These are phyloP conservation scores for Andalucia godoyi DNA, from an alignment of 78 protist genomes.

Conservation along the genomic window DNA sequence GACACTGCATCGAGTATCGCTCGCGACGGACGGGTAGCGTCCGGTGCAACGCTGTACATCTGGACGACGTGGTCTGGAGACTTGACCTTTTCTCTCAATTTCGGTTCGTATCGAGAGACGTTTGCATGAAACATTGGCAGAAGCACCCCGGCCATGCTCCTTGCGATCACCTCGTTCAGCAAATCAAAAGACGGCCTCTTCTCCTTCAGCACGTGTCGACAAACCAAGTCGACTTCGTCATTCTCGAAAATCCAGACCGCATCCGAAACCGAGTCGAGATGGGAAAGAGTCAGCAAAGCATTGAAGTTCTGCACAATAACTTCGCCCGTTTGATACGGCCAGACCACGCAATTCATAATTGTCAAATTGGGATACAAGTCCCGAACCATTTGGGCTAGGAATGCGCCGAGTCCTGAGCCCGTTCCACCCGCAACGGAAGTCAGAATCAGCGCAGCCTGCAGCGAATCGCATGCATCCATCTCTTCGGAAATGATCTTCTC, in stretches of 20 bases:
- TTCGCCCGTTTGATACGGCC: conserved; percentile 35
- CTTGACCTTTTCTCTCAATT: no score
- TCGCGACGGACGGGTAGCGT: background rate
- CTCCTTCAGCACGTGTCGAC: background rate
- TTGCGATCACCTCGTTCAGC: conserved; percentile 16
- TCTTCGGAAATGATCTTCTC: background rate
- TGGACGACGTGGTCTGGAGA: background rate
- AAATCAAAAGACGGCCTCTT: background rate
- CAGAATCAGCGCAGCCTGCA: background rate
- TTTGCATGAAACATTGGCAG: background rate
- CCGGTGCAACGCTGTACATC: background rate
- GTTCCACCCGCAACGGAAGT: conserved; percentile 45
- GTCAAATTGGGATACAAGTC: background rate
- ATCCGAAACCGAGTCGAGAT: conserved; percentile 9
- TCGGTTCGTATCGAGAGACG: no score
- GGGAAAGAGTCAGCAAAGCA: conserved; percentile 14
- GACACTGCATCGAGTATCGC: no score
- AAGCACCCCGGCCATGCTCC: background rate
- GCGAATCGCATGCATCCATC: background rate
- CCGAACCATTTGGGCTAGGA: conserved; percentile 1
- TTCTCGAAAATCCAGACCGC: conserved; percentile 4
- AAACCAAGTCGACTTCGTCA: background rate
- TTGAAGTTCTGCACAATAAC: conserved; percentile 43
- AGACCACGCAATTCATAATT: conserved; percentile 15
- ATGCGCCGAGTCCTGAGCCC: conserved; percentile 41